These are phyloP conservation scores for Xerocomus brunneocitrinus DNA, from an alignment of 768 basidiomycete genomes.

Conservation along the genomic window DNA sequence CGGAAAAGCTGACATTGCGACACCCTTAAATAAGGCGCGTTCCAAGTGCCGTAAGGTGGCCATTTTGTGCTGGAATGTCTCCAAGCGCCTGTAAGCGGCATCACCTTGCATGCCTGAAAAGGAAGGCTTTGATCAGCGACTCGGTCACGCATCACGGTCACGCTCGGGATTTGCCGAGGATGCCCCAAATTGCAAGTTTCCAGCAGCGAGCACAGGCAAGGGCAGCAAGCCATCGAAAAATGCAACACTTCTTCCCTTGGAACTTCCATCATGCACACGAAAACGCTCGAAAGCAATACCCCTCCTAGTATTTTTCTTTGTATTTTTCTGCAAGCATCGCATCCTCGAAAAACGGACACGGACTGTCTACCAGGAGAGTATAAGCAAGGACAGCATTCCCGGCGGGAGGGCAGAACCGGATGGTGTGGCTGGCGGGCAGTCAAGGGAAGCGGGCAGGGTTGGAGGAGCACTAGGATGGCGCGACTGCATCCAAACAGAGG, in stretches of 20 bases:
- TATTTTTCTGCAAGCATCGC: conserved; percentile 1
- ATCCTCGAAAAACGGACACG: neutral
- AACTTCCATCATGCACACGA: conserved; percentile 29
- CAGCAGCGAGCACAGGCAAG: conserved; percentile 18
- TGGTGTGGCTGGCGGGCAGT: conserved; percentile 15
- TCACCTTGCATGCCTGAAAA: conserved; percentile 19
- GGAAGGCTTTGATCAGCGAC: conserved; percentile 18
- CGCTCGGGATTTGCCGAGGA: conserved; percentile 23
- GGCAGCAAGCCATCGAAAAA: conserved; percentile 21
- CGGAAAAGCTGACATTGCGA: neutral
- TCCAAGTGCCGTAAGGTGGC: conserved; percentile 22
- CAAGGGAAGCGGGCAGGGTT: conserved; percentile 25
- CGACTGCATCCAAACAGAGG: conserved; percentile 21
- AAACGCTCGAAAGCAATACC: conserved; percentile 6
- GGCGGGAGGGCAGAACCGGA: neutral
- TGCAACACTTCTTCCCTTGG: conserved; percentile 29
- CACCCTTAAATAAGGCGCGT: conserved; percentile 14
- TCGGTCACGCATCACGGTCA: conserved; percentile 15
- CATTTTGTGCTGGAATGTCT: neutral
- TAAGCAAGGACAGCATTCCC: neutral
- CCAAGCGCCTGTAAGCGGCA: neutral
- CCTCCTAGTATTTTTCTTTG: conserved; percentile 2
- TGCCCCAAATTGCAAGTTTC: conserved; percentile 21
- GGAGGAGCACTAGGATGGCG: conserved; percentile 17
- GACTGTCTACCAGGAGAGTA: neutral